A percentile compares a stretch with the other conserved stretches of the same genome.
Evolutionary conservation across 2,329 filamentous ascomycete genomes (phyloP).

Genomic region (Plectosphaerella plurivora): DNA sequence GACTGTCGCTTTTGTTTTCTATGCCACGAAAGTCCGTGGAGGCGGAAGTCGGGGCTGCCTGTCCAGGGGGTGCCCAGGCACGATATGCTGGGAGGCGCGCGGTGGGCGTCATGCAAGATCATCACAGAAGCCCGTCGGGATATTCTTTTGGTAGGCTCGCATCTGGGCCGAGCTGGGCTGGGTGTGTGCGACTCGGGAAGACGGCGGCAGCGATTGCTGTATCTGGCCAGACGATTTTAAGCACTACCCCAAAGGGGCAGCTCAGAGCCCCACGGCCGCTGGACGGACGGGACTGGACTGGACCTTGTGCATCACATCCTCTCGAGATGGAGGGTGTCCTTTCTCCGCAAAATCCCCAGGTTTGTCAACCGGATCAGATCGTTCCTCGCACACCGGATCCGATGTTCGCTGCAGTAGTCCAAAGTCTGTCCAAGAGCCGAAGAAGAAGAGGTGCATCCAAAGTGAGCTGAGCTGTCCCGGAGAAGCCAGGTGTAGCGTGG

Average conservation of each 20-base stretch:
- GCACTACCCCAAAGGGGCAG: neutral
- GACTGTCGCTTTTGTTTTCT: no score
- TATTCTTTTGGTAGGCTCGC: neutral
- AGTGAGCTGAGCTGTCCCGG: no score
- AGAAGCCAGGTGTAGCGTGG: no score
- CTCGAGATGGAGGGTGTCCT: neutral
- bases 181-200: no score
- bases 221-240: neutral
- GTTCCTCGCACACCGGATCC: neutral
- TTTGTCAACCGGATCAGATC: neutral
- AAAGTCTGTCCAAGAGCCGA: no score
- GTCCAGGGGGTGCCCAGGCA: neutral
- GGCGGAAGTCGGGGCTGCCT: no score
- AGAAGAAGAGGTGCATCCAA: no score
- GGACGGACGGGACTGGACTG: neutral
- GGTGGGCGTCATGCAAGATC: constrained; percentile 8
- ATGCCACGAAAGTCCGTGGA: neutral
- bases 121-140: constrained; percentile 8
- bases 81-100: neutral
- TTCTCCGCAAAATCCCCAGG: neutral
- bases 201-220: no score
- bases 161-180: neutral
- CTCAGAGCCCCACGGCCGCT: neutral
- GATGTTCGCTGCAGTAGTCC: neutral
- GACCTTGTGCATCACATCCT: no score